Evolutionary conservation across 805 yeast genomes (phyloP).

Genomic region (Yamadazyma nakazawae): DNA sequence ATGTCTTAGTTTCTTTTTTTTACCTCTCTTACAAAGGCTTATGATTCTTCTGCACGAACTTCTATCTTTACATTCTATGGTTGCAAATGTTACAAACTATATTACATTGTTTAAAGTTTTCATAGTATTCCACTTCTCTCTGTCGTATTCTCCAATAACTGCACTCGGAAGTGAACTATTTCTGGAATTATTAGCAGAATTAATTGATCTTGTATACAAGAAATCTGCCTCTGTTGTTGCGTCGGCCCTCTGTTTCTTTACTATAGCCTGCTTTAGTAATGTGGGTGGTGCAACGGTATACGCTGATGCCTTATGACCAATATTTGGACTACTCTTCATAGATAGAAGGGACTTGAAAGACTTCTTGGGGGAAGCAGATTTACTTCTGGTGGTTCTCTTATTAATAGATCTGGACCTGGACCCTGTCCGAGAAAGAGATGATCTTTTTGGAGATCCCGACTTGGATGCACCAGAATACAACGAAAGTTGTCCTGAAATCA

Average conservation of each 20-base stretch:
- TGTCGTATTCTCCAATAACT: constrained; percentile 61
- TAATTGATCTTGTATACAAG: constrained; percentile 32
- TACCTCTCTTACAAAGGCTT: no score
- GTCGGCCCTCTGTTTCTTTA: constrained; percentile 8
- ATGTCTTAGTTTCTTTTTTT: no score
- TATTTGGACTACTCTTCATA: constrained; percentile 1
- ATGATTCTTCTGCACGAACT: no score
- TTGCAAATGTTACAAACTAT: neutral
- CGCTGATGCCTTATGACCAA: neutral
- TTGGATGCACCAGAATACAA: constrained; percentile 17
- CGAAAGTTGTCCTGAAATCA: constrained; percentile 26
- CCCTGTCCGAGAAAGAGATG: neutral
- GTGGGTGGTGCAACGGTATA: constrained; percentile 13
- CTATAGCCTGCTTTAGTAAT: constrained; percentile 17
- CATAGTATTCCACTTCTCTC: constrained; percentile 62
- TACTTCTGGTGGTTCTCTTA: neutral
- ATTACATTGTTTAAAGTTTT: constrained; percentile 26
- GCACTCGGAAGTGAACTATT: constrained; percentile 50
- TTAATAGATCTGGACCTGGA: neutral
- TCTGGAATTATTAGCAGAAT: constrained; percentile 27
- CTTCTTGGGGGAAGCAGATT: constrained; percentile 13
- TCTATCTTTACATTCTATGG: neutral
- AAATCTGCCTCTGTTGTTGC: neutral
- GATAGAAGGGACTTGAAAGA: constrained; percentile 11
- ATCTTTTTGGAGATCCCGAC: constrained; percentile 10